phyloP scores from a whole-genome alignment of 1,284 basidiomycete species.

The Apiotrichum sp. region DNA sequence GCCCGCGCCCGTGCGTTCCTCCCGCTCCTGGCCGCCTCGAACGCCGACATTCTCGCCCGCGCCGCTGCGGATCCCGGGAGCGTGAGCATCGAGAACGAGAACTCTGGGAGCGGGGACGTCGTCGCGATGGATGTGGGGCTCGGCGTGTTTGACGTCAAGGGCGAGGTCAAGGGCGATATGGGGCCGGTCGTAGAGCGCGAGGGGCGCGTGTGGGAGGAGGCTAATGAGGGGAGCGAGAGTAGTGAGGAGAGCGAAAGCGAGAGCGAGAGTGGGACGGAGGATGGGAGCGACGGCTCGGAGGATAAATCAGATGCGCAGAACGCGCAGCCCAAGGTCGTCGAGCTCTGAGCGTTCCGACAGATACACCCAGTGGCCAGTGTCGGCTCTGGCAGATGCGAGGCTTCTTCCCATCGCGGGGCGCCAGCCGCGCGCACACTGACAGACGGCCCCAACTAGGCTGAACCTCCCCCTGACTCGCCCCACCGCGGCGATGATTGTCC shows the following conservation, averaged over 20 bases:
- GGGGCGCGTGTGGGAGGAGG: conserved; percentile 4
- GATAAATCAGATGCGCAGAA: background rate
- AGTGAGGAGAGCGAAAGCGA: conserved; percentile 5
- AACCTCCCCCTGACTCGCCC: too few relatives aligned
- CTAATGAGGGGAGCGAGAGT: conserved; percentile 3
- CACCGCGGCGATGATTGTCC: too few relatives aligned
- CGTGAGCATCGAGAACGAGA: conserved; percentile 24
- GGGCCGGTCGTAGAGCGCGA: conserved; percentile 23
- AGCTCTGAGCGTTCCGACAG: background rate
- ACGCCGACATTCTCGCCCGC: conserved; percentile 24
- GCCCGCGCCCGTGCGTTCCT: conserved; percentile 37
- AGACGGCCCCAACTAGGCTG: too few relatives aligned
- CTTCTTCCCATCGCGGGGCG: too few relatives aligned
- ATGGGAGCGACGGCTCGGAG: background rate
- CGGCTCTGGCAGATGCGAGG: too few relatives aligned
- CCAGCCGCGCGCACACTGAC: too few relatives aligned
- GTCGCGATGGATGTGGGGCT: conserved; percentile 32
- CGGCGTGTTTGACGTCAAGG: conserved; percentile 37
- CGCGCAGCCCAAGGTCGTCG: background rate
- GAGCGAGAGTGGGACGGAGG: conserved; percentile 1
- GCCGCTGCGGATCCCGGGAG: conserved; percentile 20
- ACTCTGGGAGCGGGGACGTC: background rate
- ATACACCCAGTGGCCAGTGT: too few relatives aligned
- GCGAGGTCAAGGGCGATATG: conserved; percentile 2
- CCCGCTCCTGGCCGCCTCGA: conserved; percentile 30